Evolutionary conservation across 2,329 filamentous ascomycete species (phyloP), one percentile per base, ranked within the genome.

Genomic region (Coniochaeta sp.): DNA sequence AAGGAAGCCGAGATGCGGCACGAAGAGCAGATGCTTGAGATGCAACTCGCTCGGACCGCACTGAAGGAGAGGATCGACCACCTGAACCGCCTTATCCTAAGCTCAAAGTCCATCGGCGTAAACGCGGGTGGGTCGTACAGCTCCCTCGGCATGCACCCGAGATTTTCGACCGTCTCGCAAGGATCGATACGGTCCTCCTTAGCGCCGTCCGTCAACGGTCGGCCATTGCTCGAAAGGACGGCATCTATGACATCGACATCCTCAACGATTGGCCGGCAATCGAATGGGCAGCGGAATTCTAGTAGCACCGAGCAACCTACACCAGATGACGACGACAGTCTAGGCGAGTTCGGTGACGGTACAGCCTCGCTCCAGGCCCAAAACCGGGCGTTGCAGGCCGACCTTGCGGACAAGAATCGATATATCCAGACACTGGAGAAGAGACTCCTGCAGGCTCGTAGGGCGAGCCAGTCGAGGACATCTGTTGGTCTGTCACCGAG

Each of bases 31-130:
- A 93, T 99, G 83, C 81, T 99, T 59, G 95, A 99, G 74, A 98
- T 99, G 90, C 95, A 99, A 72, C 83, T 99, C 55, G 95, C 95
- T 34, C 87, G 95, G 47, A 99, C 95, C 0, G 95, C 95, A 0
- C 78, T 99, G 59, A 99, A 98, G 73, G 95, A 99, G 77, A 88
- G 95, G 33, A 99, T 99, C 67, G 93, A 97, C 71, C 95, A 99
- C 73, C 81, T 99, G 55, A 99, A 98, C 74, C 88, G 93, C 56
- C 80, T 99, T 57, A 98, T 99, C 64, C 78, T 99, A 62, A 96
- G 91, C 72, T 98, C 93, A 17, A 97, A 97, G 72, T 98, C 93
- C 6, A 89, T 91, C 6, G 95, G 95, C 6, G 95, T 99, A 60
- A 99, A 99, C 73, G 82, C 80, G 34, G 88, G 87, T 65, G 87